Base-by-base conservation (phyloP, 2,329 filamentous ascomycete species). In the Mollisia scopiformis region DNA sequence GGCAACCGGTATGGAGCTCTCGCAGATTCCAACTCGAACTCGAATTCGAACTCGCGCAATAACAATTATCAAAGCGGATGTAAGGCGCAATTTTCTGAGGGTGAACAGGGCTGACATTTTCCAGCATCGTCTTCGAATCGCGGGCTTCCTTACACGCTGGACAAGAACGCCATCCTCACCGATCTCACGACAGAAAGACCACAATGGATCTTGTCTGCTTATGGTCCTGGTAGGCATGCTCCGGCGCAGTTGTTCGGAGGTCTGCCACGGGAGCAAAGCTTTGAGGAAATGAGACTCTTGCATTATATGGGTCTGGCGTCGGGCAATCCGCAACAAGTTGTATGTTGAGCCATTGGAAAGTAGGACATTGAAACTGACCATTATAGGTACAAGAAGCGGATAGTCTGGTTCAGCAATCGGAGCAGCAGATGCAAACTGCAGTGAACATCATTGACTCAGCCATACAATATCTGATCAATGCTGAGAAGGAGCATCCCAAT, bases 181-280 rank as follows among this genome's bases (percentile, higher is more conserved):
- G 92, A 96, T 71, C 80, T 96, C 49, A 84, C 82, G 0, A 80
- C 82, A 23, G 91, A 95, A 62, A 83, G 84, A 8, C 94, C 94
- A 19, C 78, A 85, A 80, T 98, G 93, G 90, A 88, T 95, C 4
- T 83, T 97, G 25, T 97, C 93, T 1, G 84, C 89, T 23, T 98
- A 97, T 75, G 91, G 88, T 0, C 93, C 93, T 0, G 90, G 89
- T 3, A 83, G 80, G 69, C 85, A 93, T 68, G 86, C 90, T 1
- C 93, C 93, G 0, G 86, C 86, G 19, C 92, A 97, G 75, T 82
- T 97, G 1, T 93, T 97, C 70, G 92, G 92, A 55, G 93, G 92
- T 1, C 83, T 82, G 47, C 81, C 85, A 6, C 84, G 93, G 19
- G 94, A 98, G 74, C 89, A 93, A 74, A 96, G 92, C 71, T 89